These are phyloP conservation scores for Colletotrichum viniferum DNA, from an alignment of 2,329 filamentous ascomycete species.

Conservation along the genomic window DNA sequence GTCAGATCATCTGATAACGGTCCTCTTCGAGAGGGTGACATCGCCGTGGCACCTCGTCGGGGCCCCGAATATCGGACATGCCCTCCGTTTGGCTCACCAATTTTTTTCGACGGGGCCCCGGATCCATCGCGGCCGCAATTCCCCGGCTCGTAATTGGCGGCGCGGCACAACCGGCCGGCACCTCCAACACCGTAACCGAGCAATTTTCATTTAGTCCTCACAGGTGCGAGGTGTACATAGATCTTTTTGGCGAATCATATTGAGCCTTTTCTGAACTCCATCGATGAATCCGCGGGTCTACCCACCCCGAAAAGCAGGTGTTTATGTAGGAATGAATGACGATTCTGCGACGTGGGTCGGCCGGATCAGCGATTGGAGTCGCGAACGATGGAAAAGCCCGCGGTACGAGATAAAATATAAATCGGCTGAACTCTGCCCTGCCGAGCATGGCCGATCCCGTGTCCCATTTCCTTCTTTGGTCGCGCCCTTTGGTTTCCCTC, in stretches of 20 bases:
- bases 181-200: not conserved
- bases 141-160: not conserved
- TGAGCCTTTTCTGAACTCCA: not conserved
- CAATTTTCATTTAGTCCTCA: not conserved
- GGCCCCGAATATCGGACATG: not conserved
- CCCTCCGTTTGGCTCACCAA: not conserved
- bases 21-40: not conserved
- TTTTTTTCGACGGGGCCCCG: not conserved
- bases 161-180: not conserved
- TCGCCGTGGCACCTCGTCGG: not conserved
- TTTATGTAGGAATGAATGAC: not conserved
- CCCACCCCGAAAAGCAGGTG: not conserved
- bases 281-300: not conserved
- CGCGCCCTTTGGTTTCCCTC: not conserved
- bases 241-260: conserved; percentile 19
- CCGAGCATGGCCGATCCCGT: not conserved
- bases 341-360: conserved; percentile 3
- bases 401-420: conserved; percentile 5
- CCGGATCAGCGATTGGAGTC: not conserved
- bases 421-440: not conserved
- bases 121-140: not conserved
- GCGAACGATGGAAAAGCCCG: not conserved
- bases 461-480: not conserved
- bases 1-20: conserved; percentile 21
- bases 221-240: not conserved